Conservation (phyloP, 805 yeast genomes). For the Ogataea ramenticola region DNA sequence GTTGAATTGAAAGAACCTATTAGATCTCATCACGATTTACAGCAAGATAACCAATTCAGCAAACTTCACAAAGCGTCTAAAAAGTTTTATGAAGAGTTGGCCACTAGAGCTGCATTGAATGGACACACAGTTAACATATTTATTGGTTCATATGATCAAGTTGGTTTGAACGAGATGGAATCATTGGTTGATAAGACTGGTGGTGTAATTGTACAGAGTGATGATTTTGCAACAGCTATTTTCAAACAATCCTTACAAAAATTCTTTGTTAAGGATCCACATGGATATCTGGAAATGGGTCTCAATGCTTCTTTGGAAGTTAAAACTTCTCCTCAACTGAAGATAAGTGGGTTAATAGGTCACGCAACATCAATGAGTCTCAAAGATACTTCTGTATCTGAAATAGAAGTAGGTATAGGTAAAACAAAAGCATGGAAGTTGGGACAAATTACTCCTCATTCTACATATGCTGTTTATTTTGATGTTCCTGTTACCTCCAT, state of each 20-base stretch:
- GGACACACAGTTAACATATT: constrained; percentile 54
- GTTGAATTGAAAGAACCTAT: constrained; percentile 52
- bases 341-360: constrained; percentile 55
- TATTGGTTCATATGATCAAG: constrained; percentile 63
- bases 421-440: constrained; percentile 53
- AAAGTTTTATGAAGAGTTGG: constrained; percentile 41
- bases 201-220: constrained; percentile 55
- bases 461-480: constrained; percentile 51
- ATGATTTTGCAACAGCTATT: constrained; percentile 59
- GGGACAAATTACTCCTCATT: constrained; percentile 47
- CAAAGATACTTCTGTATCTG: constrained; percentile 10
- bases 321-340: constrained; percentile 41
- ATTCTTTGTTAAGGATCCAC: constrained; percentile 33
- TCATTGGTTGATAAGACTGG: constrained; percentile 50
- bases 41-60: constrained; percentile 32
- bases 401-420: constrained; percentile 13
- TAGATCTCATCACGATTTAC: constrained; percentile 59
- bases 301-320: constrained; percentile 55
- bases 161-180: constrained; percentile 64
- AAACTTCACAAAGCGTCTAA: constrained; percentile 37
- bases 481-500: constrained; percentile 30
- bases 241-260: constrained; percentile 58
- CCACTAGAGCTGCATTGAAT: constrained; percentile 36
- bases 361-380: constrained; percentile 45
- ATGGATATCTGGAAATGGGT: constrained; percentile 41